phyloP scores from a whole-genome alignment of 2,329 filamentous ascomycete species.

The Hortaea werneckii region DNA sequence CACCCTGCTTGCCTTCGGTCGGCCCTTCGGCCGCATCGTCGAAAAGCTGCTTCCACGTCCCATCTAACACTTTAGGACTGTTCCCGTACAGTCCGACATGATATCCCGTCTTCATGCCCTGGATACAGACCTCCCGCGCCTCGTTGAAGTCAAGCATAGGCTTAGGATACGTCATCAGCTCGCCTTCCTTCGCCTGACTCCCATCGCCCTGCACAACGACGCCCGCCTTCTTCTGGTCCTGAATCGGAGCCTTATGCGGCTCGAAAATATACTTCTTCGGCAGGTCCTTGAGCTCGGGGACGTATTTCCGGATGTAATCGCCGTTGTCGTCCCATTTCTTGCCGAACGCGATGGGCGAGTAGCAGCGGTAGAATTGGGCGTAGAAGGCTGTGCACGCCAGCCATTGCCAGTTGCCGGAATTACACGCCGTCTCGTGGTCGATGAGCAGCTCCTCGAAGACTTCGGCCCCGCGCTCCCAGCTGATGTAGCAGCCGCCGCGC shows the following conservation, averaged over 20 bases:
- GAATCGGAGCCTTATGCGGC: slow-evolving; percentile 62
- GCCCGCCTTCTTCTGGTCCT: slow-evolving; percentile 58
- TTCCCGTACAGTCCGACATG: slow-evolving; percentile 54
- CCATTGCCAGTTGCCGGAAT: slow-evolving; percentile 72
- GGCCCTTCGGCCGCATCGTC: slow-evolving; percentile 36
- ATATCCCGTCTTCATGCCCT: slow-evolving; percentile 63
- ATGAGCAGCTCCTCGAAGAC: slow-evolving; percentile 69
- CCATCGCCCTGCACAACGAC: slow-evolving; percentile 50
- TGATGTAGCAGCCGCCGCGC: slow-evolving; percentile 64
- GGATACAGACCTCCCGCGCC: slow-evolving; percentile 52
- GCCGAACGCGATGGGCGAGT: slow-evolving; percentile 60
- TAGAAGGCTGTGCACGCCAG: slow-evolving; percentile 67
- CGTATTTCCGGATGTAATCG: slow-evolving; percentile 51
- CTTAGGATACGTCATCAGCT: slow-evolving; percentile 51
- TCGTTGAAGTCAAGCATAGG: slow-evolving; percentile 68
- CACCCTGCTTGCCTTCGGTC: slow-evolving; percentile 31
- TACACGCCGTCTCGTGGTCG: slow-evolving; percentile 65
- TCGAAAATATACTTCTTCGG: slow-evolving; percentile 67
- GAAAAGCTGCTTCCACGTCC: slow-evolving; percentile 45
- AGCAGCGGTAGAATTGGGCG: slow-evolving; percentile 60
- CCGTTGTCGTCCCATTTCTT: slow-evolving; percentile 68
- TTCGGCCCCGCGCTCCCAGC: slow-evolving; percentile 68
- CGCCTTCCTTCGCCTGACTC: slow-evolving; percentile 27
- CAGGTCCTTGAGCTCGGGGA: slow-evolving; percentile 54
- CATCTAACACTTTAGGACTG: slow-evolving; percentile 51